Base-by-base conservation (phyloP, 202 grass and related monocot genomes). In the Zoysia matrella region DNA sequence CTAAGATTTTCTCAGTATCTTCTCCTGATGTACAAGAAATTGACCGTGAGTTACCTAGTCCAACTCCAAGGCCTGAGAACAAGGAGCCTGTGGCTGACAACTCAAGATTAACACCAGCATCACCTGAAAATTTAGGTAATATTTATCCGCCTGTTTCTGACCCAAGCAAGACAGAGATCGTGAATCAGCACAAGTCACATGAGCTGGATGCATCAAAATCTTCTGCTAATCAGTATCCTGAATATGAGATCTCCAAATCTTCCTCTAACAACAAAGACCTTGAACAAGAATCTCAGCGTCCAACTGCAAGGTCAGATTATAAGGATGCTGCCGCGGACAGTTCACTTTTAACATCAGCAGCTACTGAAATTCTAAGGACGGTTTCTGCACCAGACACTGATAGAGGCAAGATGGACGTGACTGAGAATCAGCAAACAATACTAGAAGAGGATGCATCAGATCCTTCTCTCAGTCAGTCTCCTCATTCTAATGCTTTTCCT, bases 11-110 rank as follows among this genome's bases (percentile, higher is more conserved):
- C 60, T 50, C 68, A 42, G 67, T 72, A 76, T 77, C 66, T 56
- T 82, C 42, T 76, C 85, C 72, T 76, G 85, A 71, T 82, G 85
- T 73, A 72, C 80, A 84, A 53, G 74, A 78, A 66, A 44, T 85
- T 67, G 81, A 61, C 58, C 71, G 3, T 67, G 65, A 84, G 51
- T 79, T 48, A 56, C 90, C 90, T 83, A 89, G 81, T 74, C 84
- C 87, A 84, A 81, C 87, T 84, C 84, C 67, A 76, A 86, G 51
- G 69, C 73, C 66, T 55, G 80, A 73, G 46, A 80, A 69, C 41
- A 71, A 92, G n/a, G 80, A 78, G 58, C 67, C 18, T 82, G 52
- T 52, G 3, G 74, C 78, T 58, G 58, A 54, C 43, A 67, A 75
- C 39, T 60, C 69, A 57, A 58, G 48, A 45, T 77, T 69, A 83